Evolutionary conservation across 805 yeast species (phyloP), one percentile per base, ranked within the genome.

Genomic region (Ogataea populi-albae): DNA sequence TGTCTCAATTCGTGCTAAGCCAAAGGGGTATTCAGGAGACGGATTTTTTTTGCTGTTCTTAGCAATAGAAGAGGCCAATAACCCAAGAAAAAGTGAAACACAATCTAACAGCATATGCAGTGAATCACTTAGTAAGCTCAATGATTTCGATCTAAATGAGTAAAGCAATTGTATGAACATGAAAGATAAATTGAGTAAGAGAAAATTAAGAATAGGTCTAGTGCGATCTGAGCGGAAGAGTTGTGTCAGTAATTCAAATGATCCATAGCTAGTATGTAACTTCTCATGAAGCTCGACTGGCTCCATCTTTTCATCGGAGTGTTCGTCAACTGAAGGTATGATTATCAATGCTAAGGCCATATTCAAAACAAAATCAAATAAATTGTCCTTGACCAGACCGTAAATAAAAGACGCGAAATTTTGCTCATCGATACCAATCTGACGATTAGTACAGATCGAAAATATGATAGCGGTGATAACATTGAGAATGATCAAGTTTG

Each of bases 71-170:
- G 94, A 86, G 0, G 99, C 98, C 17, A 91, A 69, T 2, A 93
- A 66, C 0, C 99, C 99, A 20, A 93, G 73, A 3, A 93, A 78
- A 37, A 93, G 66, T 0, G 98, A 94, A 0, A 87, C 73, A 58
- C 98, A 93, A 60, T 93, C 99, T 37, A 93, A 68, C 3, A 95
- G 84, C 99, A 93, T 93, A 60, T 93, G 99, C 34, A 93, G 69
- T 1, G 96, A 87, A 55, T 93, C 99, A 14, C 96, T 87, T 34
- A 93, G 61, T 17, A 93, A 67, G 8, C 98, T 97, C 30, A 93
- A 65, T 0, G 98, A 91, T 54, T 86, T 89, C 1, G 98, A 88
- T 43, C 95, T 72, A 62, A 93, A 83, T 1, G 98, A 89, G 58
- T 93, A 93, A 7, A 93, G 64, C 46, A 93, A 69, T 64, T 93